phyloP scores from a whole-genome alignment of 75 land plant species.

The Selaginella tamariscina region DNA sequence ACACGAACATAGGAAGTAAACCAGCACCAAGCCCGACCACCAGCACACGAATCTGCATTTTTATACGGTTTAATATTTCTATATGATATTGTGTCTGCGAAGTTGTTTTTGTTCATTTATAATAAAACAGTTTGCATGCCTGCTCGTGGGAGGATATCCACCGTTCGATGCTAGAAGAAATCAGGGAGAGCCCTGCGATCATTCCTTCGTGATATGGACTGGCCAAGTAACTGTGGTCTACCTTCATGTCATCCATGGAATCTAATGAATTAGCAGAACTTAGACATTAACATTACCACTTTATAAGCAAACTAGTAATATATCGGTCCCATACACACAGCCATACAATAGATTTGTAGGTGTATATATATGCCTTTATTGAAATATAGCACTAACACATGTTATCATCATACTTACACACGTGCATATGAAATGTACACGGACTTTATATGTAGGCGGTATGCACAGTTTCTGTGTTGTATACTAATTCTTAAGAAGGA shows the following conservation, averaged over 20 bases:
- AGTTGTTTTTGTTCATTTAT: neutral
- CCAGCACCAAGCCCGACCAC: conserved; percentile 94
- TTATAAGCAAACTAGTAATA: too few relatives aligned
- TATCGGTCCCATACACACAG: too few relatives aligned
- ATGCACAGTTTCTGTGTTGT: too few relatives aligned
- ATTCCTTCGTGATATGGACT: conserved; percentile 79
- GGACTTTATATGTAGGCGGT: too few relatives aligned
- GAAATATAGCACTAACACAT: too few relatives aligned
- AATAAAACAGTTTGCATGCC: neutral
- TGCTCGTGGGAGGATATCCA: conserved; percentile 26
- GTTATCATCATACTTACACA: too few relatives aligned
- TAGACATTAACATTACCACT: too few relatives aligned
- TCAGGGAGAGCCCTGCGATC: conserved; percentile 59
- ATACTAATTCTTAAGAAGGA: too few relatives aligned
- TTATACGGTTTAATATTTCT: neutral
- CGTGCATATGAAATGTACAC: too few relatives aligned
- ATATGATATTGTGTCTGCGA: neutral
- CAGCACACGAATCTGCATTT: conserved; percentile 16
- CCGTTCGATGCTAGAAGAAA: conserved; percentile 39
- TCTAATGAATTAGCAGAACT: too few relatives aligned
- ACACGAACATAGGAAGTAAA: conserved; percentile 90
- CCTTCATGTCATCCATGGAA: conserved; percentile 30
- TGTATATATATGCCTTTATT: too few relatives aligned
- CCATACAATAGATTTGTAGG: too few relatives aligned
- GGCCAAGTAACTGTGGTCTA: conserved; percentile 70